Evolutionary conservation across 805 yeast genomes (phyloP).

Genomic region (Candida methanosorbosa): DNA sequence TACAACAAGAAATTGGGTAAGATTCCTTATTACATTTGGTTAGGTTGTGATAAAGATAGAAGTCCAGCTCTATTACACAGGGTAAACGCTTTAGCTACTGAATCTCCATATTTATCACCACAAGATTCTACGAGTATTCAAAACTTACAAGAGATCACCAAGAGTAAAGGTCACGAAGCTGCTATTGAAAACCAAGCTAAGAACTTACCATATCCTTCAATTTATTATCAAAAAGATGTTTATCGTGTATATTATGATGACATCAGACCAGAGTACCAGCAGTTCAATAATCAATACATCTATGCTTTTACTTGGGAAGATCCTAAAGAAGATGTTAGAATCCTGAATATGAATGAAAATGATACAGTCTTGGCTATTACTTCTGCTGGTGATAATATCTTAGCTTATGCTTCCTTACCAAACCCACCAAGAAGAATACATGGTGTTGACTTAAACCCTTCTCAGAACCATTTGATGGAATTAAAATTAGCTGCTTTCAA

Average conservation of each 20-base stretch:
- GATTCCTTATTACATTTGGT: conserved; percentile 79
- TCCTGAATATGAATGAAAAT: conserved; percentile 47
- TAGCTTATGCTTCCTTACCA: conserved; percentile 64
- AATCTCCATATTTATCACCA: conserved; percentile 75
- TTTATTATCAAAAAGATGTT: conserved; percentile 67
- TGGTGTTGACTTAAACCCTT: conserved; percentile 79
- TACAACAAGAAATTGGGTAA: conserved; percentile 59
- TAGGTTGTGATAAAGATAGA: conserved; percentile 60
- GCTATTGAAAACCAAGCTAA: conserved; percentile 53
- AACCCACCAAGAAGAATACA: conserved; percentile 71
- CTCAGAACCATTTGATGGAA: conserved; percentile 74
- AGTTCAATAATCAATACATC: conserved; percentile 71
- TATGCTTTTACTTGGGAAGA: conserved; percentile 92
- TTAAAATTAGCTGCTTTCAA: conserved; percentile 67
- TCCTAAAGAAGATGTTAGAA: conserved; percentile 69
- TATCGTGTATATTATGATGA: conserved; percentile 82
- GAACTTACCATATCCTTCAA: conserved; percentile 70
- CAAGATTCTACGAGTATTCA: conserved; percentile 24
- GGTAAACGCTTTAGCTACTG: conserved; percentile 68
- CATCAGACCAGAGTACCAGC: conserved; percentile 53
- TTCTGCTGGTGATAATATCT: conserved; percentile 78
- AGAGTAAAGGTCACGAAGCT: conserved; percentile 71
- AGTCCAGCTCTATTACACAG: conserved; percentile 41
- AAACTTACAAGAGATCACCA: conserved; percentile 22
- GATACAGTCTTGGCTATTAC: conserved; percentile 80